Base-by-base conservation (phyloP, 306 rosid species). In the Castanea mollissima region DNA sequence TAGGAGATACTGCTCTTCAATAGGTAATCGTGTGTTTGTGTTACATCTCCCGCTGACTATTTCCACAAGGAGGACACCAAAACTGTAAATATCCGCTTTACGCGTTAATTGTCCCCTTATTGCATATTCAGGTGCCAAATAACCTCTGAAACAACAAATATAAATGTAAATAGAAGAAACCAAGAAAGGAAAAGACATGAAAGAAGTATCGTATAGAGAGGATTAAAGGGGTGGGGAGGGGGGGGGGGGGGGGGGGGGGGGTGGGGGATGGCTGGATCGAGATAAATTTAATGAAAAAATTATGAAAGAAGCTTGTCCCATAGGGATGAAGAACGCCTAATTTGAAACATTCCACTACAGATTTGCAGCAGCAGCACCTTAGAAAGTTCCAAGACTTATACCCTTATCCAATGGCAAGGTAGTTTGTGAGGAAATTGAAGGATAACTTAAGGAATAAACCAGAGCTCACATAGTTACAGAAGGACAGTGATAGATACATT, bases 41-140 rank as follows among this genome's bases (percentile, higher is more conserved):
- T 93, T 96, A 56, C 87, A 75, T 82, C 96, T 93, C 58, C 99
- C 99, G 65, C 93, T 89, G 62, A 95, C 91, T 79, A 96, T 90
- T 83, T 96, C 98, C 71, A 89, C 77, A 46, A 96, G 92, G 59
- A 96, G 97, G 32, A 93, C 99, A 15, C 99, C 99, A 18, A 90
- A 96, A 76, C 99, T 87, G 83, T 96, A 96, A 52, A 96, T 74
- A 80, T 96, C 99, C 55, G 97, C 92, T 89, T 85, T 96, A 74
- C 94, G 78, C 6, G 98, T 96, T 73, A 96, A 84, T 74, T 82
- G 96, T 59, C 98, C 98, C 27, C 92, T 84, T 55, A 96, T 85
- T 2, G 99, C 99, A 65, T 96, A 96, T 79, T 96, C 99, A 0
- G 99, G 99, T n/a, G 99, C 99, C 83, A 96, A 75, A 85, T 96